Base-by-base conservation (phyloP, 148 eudicot genomes). In the Rhododendron ovatum region DNA sequence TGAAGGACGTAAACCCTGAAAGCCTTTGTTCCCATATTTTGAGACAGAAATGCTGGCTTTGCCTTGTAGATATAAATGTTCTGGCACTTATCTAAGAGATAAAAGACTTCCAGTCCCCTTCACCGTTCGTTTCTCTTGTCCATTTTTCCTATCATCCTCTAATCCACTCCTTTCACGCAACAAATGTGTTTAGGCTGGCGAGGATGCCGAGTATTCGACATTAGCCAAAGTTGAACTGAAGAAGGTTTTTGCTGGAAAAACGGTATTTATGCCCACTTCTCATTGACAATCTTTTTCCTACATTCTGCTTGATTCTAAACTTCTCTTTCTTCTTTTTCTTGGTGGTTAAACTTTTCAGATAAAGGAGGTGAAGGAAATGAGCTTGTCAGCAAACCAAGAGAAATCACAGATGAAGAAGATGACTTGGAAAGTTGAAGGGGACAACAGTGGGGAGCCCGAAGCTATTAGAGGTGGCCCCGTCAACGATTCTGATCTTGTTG, bases 371-470 rank as follows among this genome's bases (percentile, higher is more conserved):
- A 88, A 90, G 67, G 98, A 96, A 88, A 95, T 89, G 90, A 96
- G 98, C 88, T 93, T 96, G 89, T 90, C 98, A 71, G 95, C 98
- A 45, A 96, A 95, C 87, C 98, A 96, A 88, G 94, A 91, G 88
- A 96, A 88, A 86, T 93, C 94, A 5, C 88, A 89, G 89, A 92
- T 95, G 94, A 96, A 90, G 90, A 87, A 50, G 47, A 85, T 90
- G 89, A 50, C 88, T 20, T 96, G 98, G 98, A 91, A 90, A 86
- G 95, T 93, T 33, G 93, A 93, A 90, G 92, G 91, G 74, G 90
- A 91, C 65, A 85, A 77, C 14, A 81, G 53, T 20, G 87, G 30
- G 41, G 87, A 82, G 65, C 73, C 91, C 20, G 51, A 8, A 51
- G 90, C 92, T 10, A 71, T 91, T n/a, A 86, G 92, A 93, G 99